A percentile compares a stretch with the other conserved stretches of the same genome.
phyloP scores from a whole-genome alignment of 306 rosid genomes.

The Cucumis hystrix region DNA sequence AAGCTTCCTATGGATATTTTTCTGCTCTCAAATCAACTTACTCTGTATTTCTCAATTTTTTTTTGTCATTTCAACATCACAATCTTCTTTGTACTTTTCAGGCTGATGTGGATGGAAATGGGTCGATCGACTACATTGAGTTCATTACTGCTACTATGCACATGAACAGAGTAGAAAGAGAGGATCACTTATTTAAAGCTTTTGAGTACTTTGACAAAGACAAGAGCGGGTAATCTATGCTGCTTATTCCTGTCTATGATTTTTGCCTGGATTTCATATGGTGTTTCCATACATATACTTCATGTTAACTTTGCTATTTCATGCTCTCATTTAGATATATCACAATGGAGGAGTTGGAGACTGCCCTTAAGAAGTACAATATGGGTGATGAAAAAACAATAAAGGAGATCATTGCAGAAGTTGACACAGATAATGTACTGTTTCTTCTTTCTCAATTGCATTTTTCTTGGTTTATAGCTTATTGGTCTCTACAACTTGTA shows the following conservation, averaged over 20 bases:
- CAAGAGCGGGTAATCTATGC: conserved; percentile 60
- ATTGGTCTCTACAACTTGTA: background rate
- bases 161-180: conserved; percentile 90
- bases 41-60: background rate
- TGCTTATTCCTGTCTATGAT: background rate
- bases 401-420: conserved; percentile 93
- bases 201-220: conserved; percentile 86
- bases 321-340: conserved; percentile 42
- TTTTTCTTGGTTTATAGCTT: background rate
- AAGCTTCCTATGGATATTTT: conserved; percentile 6
- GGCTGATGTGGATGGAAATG: conserved; percentile 98
- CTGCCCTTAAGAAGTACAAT: conserved; percentile 75
- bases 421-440: conserved; percentile 67
- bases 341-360: conserved; percentile 80
- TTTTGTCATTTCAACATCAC: background rate
- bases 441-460: background rate
- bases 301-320: background rate
- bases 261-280: background rate
- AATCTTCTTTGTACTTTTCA: conserved; percentile 20
- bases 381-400: conserved; percentile 90
- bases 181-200: conserved; percentile 83
- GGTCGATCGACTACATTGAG: conserved; percentile 83
- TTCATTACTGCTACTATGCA: conserved; percentile 96
- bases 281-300: background rate
- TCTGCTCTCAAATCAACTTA: background rate